Evolutionary conservation across 2,329 filamentous ascomycete species (phyloP).

Genomic region (Colletotrichum endophyticum): DNA sequence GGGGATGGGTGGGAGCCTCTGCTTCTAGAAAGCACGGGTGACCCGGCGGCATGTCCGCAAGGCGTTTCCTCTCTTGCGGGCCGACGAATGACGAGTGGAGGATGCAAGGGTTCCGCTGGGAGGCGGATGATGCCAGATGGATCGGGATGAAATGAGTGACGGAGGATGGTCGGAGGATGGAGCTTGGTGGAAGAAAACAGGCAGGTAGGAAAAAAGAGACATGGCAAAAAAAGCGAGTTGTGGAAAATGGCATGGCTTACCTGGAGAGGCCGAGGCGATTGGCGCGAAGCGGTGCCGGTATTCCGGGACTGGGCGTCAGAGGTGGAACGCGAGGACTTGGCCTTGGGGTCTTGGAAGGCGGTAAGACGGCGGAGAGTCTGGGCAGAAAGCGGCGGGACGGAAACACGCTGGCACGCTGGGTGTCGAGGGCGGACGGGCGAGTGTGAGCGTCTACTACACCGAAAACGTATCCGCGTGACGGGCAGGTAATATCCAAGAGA

Average conservation of each 20-base stretch:
- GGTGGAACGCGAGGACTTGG: background rate
- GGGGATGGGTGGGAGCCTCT: background rate
- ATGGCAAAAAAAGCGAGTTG: background rate
- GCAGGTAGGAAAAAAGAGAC: background rate
- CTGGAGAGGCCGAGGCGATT: constrained; percentile 6
- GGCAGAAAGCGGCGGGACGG: background rate
- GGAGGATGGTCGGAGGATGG: background rate
- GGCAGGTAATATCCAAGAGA: background rate
- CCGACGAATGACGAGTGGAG: background rate
- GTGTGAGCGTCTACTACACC: background rate
- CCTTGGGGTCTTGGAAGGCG: background rate
- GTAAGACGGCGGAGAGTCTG: constrained; percentile 17
- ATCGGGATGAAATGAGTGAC: background rate
- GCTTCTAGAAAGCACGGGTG: constrained; percentile 2
- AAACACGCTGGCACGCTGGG: background rate
- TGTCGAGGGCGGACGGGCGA: background rate
- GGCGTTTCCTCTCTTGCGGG: constrained; percentile 2
- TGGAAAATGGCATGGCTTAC: constrained; percentile 15
- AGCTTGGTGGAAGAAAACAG: background rate
- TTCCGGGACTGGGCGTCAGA: constrained; percentile 14
- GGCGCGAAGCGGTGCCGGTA: constrained; percentile 5
- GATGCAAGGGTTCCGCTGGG: background rate
- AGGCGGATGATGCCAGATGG: background rate
- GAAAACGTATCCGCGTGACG: background rate
- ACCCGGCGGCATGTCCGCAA: background rate